Base-by-base conservation (phyloP, 2,329 filamentous ascomycete species). In the Monosporascus sp. region DNA sequence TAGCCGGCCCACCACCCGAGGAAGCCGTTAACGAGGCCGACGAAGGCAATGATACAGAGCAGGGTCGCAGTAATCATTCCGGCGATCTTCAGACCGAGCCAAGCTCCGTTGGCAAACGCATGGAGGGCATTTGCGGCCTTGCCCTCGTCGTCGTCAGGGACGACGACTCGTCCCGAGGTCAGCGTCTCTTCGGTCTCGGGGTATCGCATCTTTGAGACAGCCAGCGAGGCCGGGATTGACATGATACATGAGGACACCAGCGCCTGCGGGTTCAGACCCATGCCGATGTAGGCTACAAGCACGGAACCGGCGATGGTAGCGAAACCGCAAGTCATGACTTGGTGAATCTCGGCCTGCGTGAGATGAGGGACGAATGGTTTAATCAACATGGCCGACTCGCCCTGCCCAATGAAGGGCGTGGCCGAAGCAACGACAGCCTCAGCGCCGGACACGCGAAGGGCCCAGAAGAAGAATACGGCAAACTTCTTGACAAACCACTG, bases 361-460 rank as follows among this genome's bases (percentile, higher is more conserved):
- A 96, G 81, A 70, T 94, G 86, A 11, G 89, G 77, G 47, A 96
- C 84, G 69, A 95, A 96, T 0, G 90, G 90, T 51, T 85, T 85
- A 70, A 97, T 90, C 65, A 97, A 75, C 88, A 96, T 95, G 55
- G 90, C 90, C 24, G 89, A 94, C 77, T 96, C 92, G 65, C 92
- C 91, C 75, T 96, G 91, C 8, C 92, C 92, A 65, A 96, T 94
- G 72, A 96, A 96, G 8, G 92, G 92, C 1, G 91, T 95, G 9
- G 92, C 91, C 37, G 92, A 89, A 37, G 92, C 92, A 54, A 96
- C 92, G 48, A 96, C 88, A n/a, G 92, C 90, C 71, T 96, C 92
- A 46, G 90, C 90, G 56, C 92, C 92, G 5, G 90, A 96, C 6
- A 96, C 90, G 49, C 83, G 81, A 72, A 97, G 86, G 45, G 78